Evolutionary conservation across 805 yeast genomes (phyloP).

Genomic region (Myxozyma neotropica): DNA sequence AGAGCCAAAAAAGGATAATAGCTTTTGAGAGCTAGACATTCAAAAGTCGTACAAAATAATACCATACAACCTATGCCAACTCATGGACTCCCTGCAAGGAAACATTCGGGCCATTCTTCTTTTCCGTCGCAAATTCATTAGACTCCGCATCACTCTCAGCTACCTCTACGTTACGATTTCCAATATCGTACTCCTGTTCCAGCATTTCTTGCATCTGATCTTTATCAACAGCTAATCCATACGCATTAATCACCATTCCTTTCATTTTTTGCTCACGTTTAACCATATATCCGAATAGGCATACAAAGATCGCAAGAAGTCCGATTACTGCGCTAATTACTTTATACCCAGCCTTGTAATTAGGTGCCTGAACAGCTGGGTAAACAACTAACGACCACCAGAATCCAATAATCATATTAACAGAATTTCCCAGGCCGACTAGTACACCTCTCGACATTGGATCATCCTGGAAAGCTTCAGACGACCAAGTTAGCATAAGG

Average conservation of each 20-base stretch:
- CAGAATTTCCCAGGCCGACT: constrained; percentile 16
- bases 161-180: not conserved
- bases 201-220: not conserved
- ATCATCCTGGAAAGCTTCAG: constrained; percentile 25
- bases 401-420: constrained; percentile 38
- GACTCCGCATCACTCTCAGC: constrained; percentile 2
- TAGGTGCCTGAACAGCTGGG: constrained; percentile 44
- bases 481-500: constrained; percentile 20
- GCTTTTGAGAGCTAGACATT: too few relatives aligned
- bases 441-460: constrained; percentile 19
- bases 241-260: constrained; percentile 12
- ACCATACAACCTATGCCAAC: too few relatives aligned
- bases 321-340: constrained; percentile 19
- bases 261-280: constrained; percentile 1
- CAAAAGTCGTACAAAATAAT: too few relatives aligned
- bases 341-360: constrained; percentile 43
- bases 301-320: not conserved
- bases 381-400: constrained; percentile 43
- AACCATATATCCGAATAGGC: constrained; percentile 4
- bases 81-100: not conserved
- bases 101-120: not conserved
- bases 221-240: constrained; percentile 14
- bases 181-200: not conserved
- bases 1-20: too few relatives aligned
- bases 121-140: not conserved